Evolutionary conservation across 2,329 filamentous ascomycete species (phyloP).

Genomic region (Phaeosphaeria sp.): DNA sequence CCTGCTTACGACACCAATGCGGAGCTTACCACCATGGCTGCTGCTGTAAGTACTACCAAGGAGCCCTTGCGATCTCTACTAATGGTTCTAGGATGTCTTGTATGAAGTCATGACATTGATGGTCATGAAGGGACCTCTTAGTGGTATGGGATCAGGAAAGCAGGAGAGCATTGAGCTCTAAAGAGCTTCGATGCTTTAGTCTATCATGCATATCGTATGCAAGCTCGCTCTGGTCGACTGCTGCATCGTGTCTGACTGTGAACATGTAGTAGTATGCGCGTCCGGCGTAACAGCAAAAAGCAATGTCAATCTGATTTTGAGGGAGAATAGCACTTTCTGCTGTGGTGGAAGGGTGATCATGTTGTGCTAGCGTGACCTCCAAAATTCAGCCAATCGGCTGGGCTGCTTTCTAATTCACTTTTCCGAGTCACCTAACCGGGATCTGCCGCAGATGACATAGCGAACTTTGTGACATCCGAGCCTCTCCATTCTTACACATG

Average conservation of each 20-base stretch:
- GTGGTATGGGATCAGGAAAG: constrained; percentile 50
- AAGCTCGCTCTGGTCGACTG: no score
- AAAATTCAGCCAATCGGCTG: constrained; percentile 20
- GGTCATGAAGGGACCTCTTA: constrained; percentile 78
- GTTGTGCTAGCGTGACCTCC: no score
- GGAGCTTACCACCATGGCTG: constrained; percentile 76
- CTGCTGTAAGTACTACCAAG: constrained; percentile 57
- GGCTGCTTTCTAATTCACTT: constrained; percentile 24
- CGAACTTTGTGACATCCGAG: constrained; percentile 25
- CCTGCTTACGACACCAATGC: constrained; percentile 77
- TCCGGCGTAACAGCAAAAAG: no score
- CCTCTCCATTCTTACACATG: constrained; percentile 13
- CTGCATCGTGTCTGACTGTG: no score
- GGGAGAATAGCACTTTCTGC: no score
- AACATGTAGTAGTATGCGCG: no score
- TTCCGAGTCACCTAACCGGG: constrained; percentile 16
- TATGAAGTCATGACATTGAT: constrained; percentile 84
- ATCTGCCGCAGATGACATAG: constrained; percentile 36
- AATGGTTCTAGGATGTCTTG: constrained; percentile 59
- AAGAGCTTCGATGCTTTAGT: no score
- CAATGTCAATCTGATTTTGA: no score
- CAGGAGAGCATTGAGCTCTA: constrained; percentile 37
- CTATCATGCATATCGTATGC: no score
- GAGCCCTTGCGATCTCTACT: constrained; percentile 5
- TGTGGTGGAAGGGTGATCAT: no score